These are phyloP conservation scores for Rhizopus delemar DNA, from an alignment of 371 early-diverging fungal species.

Conservation along the genomic window DNA sequence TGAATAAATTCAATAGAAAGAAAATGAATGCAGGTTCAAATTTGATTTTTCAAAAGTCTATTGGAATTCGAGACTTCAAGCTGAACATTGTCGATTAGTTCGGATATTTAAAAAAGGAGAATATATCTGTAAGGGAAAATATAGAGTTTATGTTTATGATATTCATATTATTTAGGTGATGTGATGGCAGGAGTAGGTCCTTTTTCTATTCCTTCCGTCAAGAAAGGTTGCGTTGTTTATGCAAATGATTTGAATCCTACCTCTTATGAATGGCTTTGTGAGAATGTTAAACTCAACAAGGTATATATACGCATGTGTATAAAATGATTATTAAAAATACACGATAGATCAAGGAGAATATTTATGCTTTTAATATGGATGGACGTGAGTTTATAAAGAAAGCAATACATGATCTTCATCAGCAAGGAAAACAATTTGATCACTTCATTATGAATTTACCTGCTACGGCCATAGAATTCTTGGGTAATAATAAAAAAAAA, in stretches of 20 bases:
- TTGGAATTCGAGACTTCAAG: conserved; percentile 97
- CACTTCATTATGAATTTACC: conserved; percentile 98
- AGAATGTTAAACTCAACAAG: conserved; percentile 88
- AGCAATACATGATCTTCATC: conserved; percentile 45
- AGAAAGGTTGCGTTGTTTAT: conserved; percentile 81
- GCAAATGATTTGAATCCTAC: conserved; percentile 98
- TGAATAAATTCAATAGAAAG: conserved; percentile 56
- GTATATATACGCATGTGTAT: conserved; percentile 35
- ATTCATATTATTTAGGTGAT: conserved; percentile 57
- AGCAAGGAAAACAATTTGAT: conserved; percentile 58
- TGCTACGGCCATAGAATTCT: conserved; percentile 92
- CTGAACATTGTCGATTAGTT: conserved; percentile 91
- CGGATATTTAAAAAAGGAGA: conserved; percentile 67
- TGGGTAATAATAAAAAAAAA: conserved; percentile 52
- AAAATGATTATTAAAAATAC: neutral
- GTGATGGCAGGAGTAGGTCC: conserved; percentile 99
- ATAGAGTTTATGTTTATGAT: neutral
- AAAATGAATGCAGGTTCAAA: conserved; percentile 84
- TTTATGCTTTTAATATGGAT: conserved; percentile 84
- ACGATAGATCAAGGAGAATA: conserved; percentile 20
- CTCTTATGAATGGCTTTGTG: conserved; percentile 77
- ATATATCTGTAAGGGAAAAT: conserved; percentile 59
- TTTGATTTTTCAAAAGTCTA: conserved; percentile 97
- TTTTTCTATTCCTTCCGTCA: conserved; percentile 96
- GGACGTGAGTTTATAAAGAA: conserved; percentile 87